A percentile compares a stretch with the other conserved stretches of the same genome.
Evolutionary conservation across 345 rosid species (phyloP).

Genomic region (Clarkia xantiana): DNA sequence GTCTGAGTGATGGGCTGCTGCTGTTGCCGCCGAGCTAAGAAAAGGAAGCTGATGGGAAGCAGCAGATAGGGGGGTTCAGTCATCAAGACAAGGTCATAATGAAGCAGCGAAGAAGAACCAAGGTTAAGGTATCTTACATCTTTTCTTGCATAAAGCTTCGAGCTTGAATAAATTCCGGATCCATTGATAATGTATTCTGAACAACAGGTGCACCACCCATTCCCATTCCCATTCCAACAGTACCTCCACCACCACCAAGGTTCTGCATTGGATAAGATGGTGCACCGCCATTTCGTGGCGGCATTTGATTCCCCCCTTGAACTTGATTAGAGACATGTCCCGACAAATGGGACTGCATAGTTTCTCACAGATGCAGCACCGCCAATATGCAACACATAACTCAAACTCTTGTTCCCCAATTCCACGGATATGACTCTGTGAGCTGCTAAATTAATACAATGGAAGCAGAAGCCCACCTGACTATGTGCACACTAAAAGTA

Average conservation of each 20-base stretch:
- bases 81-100: conserved; percentile 6
- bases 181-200: conserved; percentile 16
- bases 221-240: too few relatives aligned
- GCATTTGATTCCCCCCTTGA: conserved; percentile 13
- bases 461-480: too few relatives aligned
- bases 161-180: conserved; percentile 30
- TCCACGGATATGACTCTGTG: too few relatives aligned
- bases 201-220: background rate
- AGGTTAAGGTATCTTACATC: conserved; percentile 34
- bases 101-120: background rate
- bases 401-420: too few relatives aligned
- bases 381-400: too few relatives aligned
- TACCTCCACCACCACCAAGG: conserved; percentile 4
- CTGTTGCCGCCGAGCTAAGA: conserved; percentile 39
- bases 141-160: conserved; percentile 29
- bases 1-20: conserved; percentile 28
- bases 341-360: conserved; percentile 25
- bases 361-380: too few relatives aligned
- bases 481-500: too few relatives aligned
- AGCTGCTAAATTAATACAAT: too few relatives aligned
- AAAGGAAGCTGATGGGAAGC: conserved; percentile 24
- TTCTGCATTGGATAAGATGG: conserved; percentile 22
- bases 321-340: conserved; percentile 25
- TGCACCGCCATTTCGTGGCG: conserved; percentile 25
- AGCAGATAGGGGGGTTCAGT: conserved; percentile 5